phyloP scores from a whole-genome alignment of 2,329 filamentous ascomycete species.

The Cercospora citrullina region DNA sequence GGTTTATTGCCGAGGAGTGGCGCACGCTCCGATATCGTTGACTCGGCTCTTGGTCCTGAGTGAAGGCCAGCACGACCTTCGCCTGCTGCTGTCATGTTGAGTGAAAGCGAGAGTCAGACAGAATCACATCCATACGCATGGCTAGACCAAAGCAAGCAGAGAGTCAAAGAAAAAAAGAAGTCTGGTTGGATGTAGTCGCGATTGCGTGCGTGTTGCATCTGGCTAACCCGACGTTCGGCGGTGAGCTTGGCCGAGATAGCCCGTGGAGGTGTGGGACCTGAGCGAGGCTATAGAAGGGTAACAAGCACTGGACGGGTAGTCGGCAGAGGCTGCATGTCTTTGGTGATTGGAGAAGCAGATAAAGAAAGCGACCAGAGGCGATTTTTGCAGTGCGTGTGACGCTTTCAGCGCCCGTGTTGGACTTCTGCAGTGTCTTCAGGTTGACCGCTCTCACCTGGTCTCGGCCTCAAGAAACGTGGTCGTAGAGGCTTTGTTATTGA shows the following conservation, averaged over 20 bases:
- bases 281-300: neutral
- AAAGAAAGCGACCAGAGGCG: neutral
- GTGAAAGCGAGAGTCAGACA: neutral
- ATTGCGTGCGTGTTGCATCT: constrained; percentile 9
- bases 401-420: neutral
- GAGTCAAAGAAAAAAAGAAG: neutral
- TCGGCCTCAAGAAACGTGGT: neutral
- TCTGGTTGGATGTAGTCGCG: constrained; percentile 1
- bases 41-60: neutral
- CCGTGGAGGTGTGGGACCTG: constrained; percentile 7
- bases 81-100: constrained; percentile 3
- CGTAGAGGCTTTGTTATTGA: neutral
- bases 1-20: constrained; percentile 3
- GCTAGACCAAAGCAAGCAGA: neutral
- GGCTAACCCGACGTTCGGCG: constrained; percentile 2
- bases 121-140: neutral
- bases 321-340: neutral
- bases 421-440: neutral
- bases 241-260: constrained; percentile 14
- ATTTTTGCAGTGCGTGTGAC: neutral
- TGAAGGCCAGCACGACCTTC: neutral
- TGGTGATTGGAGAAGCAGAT: neutral
- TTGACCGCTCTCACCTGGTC: neutral
- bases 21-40: constrained; percentile 10
- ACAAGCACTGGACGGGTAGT: neutral